Conservation (phyloP, 768 basidiomycete species). For the Kwoniella sp. region DNA sequence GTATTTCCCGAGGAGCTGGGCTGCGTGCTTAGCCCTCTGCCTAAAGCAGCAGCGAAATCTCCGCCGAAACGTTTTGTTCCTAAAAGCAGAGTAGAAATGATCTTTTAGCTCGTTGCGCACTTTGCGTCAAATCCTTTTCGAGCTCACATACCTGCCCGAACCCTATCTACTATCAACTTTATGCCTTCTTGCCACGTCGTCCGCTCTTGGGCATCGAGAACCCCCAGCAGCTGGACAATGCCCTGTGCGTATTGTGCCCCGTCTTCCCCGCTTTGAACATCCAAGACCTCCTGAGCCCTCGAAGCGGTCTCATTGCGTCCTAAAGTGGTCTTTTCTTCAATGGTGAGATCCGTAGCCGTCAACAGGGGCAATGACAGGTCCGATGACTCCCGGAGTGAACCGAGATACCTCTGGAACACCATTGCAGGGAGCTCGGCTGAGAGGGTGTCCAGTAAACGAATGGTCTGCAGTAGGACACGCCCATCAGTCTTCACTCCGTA, state of each 20-base stretch:
- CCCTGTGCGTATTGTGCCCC: conserved; percentile 5
- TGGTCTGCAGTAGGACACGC: conserved; percentile 11
- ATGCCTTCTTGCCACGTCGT: conserved; percentile 22
- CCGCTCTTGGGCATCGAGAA: conserved; percentile 2
- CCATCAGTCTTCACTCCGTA: too few relatives aligned
- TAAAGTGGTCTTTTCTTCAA: conserved; percentile 15
- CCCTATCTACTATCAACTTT: background rate
- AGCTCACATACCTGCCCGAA: background rate
- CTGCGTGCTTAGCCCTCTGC: background rate
- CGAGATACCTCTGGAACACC: conserved; percentile 9
- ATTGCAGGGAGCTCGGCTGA: conserved; percentile 21
- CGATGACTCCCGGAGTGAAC: conserved; percentile 15
- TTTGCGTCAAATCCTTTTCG: background rate
- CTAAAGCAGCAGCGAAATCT: conserved; percentile 4
- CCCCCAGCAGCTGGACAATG: background rate
- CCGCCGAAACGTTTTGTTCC: background rate
- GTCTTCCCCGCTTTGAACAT: conserved; percentile 4
- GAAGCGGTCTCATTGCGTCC: conserved; percentile 19
- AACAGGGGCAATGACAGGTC: conserved; percentile 24
- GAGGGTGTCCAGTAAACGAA: conserved; percentile 16
- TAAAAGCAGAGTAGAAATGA: background rate
- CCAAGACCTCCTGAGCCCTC: conserved; percentile 32
- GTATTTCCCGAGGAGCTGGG: conserved; percentile 1
- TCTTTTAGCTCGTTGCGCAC: background rate
- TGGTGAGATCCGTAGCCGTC: background rate